A percentile compares a stretch with the other conserved stretches of the same genome.
phyloP scores from a whole-genome alignment of 768 basidiomycete species.

The Boletus sensibilis region DNA sequence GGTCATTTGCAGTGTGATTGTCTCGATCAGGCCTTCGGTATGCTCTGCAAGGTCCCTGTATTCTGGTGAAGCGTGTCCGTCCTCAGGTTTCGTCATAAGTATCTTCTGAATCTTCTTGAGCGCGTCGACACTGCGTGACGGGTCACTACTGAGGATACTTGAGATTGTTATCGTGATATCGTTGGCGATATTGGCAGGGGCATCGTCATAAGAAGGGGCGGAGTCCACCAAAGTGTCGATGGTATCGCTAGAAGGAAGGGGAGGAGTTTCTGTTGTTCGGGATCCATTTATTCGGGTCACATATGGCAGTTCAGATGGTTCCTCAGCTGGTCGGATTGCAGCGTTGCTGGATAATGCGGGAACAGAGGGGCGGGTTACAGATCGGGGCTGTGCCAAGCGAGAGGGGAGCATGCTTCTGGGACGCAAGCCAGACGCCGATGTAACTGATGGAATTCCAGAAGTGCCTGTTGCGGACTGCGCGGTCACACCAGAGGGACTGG shows the following conservation, averaged over 20 bases:
- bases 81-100: constrained; percentile 72
- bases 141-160: constrained; percentile 85
- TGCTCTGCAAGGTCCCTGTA: constrained; percentile 80
- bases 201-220: constrained; percentile 27
- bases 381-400: constrained; percentile 64
- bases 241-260: constrained; percentile 23
- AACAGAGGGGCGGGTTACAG: constrained; percentile 36
- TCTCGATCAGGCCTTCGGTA: constrained; percentile 83
- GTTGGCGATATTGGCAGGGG: constrained; percentile 33
- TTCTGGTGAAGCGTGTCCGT: constrained; percentile 61
- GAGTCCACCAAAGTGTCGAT: constrained; percentile 37
- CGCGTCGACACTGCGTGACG: constrained; percentile 83
- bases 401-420: constrained; percentile 75
- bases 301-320: constrained; percentile 33
- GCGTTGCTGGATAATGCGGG: constrained; percentile 23
- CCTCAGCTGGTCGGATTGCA: constrained; percentile 24
- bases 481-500: constrained; percentile 23
- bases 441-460: constrained; percentile 33
- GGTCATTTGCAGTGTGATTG: constrained; percentile 87
- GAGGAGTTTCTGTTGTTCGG: constrained; percentile 11
- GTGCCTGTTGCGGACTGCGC: constrained; percentile 6
- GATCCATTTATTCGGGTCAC: constrained; percentile 20
- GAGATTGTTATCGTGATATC: constrained; percentile 83
- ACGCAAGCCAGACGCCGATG: constrained; percentile 42
- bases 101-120: constrained; percentile 91